Percentiles rank a stretch among this genome's conserved stretches.
Evolutionary conservation across 2,329 filamentous ascomycete genomes (phyloP).

Genomic region (Chrysoporthe deuterocubensis): DNA sequence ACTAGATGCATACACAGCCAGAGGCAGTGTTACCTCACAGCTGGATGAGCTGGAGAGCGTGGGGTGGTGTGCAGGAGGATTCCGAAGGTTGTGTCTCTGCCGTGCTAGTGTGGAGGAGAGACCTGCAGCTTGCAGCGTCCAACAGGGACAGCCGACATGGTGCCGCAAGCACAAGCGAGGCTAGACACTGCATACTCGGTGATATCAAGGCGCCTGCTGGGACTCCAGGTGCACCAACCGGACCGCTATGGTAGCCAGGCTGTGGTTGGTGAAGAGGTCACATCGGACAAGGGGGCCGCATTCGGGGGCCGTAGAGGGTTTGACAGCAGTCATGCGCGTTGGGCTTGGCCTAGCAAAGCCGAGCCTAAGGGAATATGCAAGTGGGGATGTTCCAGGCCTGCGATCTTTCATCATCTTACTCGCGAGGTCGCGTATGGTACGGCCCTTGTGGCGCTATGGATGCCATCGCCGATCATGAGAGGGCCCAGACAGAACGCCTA

Average conservation of each 20-base stretch:
- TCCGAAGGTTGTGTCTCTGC: slow-evolving; percentile 24
- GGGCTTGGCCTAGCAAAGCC: slow-evolving; percentile 2
- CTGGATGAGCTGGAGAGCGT: slow-evolving; percentile 18
- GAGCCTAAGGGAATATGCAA: not conserved
- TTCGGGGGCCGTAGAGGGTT: slow-evolving; percentile 26
- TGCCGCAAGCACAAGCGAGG: slow-evolving; percentile 8
- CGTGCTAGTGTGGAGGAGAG: slow-evolving; percentile 15
- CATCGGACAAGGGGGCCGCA: slow-evolving; percentile 16
- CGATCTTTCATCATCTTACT: not conserved
- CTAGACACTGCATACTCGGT: not conserved
- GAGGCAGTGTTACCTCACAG: slow-evolving; percentile 16
- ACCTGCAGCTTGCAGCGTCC: slow-evolving; percentile 10
- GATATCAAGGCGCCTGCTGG: not conserved
- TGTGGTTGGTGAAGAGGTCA: slow-evolving; percentile 14
- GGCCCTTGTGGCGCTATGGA: not conserved
- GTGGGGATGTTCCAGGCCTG: slow-evolving; percentile 19
- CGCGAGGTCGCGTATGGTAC: not conserved
- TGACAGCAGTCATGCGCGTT: slow-evolving; percentile 11
- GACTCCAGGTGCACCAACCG: not conserved
- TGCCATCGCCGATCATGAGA: not conserved
- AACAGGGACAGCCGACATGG: slow-evolving; percentile 1
- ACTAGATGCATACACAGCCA: slow-evolving; percentile 2
- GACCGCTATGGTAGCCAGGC: not conserved
- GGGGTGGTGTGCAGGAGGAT: slow-evolving; percentile 17
- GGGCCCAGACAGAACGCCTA: not conserved